These are phyloP conservation scores for Candida maris DNA, from an alignment of 805 yeast species.

Conservation along the genomic window DNA sequence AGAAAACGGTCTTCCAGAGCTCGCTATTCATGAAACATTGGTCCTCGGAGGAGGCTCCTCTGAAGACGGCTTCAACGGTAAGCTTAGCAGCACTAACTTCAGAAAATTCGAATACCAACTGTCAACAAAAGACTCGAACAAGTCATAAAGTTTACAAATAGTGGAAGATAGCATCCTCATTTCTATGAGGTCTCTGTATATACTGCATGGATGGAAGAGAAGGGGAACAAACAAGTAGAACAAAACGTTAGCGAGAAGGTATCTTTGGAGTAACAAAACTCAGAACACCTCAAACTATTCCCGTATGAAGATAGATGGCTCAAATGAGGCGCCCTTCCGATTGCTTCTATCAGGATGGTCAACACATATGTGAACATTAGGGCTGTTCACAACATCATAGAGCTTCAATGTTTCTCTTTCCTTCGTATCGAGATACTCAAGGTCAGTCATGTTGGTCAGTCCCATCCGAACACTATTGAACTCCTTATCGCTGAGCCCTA, in stretches of 20 bases:
- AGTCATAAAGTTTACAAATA: no score
- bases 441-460: conserved; percentile 38
- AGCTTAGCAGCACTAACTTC: conserved; percentile 80
- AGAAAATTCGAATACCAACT: conserved; percentile 40
- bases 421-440: conserved; percentile 40
- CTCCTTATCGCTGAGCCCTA: conserved; percentile 78
- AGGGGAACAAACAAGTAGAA: no score
- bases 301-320: conserved; percentile 59
- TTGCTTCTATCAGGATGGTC: conserved; percentile 84
- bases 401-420: conserved; percentile 54
- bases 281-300: no score
- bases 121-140: no score
- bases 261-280: no score
- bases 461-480: conserved; percentile 74
- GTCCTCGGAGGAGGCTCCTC: conserved; percentile 55
- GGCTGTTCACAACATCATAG: conserved; percentile 44
- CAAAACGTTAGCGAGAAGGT: no score
- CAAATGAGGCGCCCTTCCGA: conserved; percentile 47
- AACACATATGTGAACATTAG: conserved; percentile 52
- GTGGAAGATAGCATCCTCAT: no score
- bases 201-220: no score
- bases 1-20: conserved; percentile 48
- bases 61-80: conserved; percentile 54
- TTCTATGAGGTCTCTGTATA: no score
- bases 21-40: conserved; percentile 52